Evolutionary conservation across 2,329 filamentous ascomycete species (phyloP).

Genomic region (Rhynchosporium secalis): DNA sequence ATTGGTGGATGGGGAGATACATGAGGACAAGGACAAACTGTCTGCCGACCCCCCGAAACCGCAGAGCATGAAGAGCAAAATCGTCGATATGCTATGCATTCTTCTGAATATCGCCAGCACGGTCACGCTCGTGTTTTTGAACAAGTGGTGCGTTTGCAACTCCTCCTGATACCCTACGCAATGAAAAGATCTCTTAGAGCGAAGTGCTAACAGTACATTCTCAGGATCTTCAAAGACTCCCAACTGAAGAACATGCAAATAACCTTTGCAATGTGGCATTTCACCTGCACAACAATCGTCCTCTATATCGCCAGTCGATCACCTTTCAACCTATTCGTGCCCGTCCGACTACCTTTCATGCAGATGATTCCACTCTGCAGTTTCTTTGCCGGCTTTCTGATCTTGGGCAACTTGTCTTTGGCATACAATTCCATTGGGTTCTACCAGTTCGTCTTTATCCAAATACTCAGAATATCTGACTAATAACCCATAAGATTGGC

Average conservation of each 20-base stretch:
- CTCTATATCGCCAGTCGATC: conserved; percentile 45
- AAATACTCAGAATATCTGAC: not conserved
- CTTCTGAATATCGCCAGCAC: conserved; percentile 47
- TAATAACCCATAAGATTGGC: conserved; percentile 39
- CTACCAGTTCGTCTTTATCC: conserved; percentile 41
- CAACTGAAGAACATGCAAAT: conserved; percentile 48
- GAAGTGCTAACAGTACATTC: conserved; percentile 3
- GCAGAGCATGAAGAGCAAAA: conserved; percentile 20
- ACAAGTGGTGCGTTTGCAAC: conserved; percentile 43
- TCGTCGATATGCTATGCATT: conserved; percentile 40
- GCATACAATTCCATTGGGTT: conserved; percentile 49
- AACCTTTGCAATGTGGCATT: conserved; percentile 50
- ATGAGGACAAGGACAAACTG: conserved; percentile 13
- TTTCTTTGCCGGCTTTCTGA: conserved; percentile 49
- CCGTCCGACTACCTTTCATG: conserved; percentile 45
- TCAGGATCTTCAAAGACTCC: conserved; percentile 46
- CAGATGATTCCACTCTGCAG: conserved; percentile 48
- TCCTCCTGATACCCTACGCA: not conserved
- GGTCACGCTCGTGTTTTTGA: conserved; percentile 46
- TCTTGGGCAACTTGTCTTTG: conserved; percentile 48
- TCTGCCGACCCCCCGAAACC: conserved; percentile 14
- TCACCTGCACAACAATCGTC: conserved; percentile 46
- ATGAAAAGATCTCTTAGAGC: not conserved
- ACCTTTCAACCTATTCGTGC: conserved; percentile 48
- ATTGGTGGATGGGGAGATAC: conserved; percentile 24